Evolutionary conservation across 208 protist species (phyloP).

Genomic region (Crithidia mellificae): DNA sequence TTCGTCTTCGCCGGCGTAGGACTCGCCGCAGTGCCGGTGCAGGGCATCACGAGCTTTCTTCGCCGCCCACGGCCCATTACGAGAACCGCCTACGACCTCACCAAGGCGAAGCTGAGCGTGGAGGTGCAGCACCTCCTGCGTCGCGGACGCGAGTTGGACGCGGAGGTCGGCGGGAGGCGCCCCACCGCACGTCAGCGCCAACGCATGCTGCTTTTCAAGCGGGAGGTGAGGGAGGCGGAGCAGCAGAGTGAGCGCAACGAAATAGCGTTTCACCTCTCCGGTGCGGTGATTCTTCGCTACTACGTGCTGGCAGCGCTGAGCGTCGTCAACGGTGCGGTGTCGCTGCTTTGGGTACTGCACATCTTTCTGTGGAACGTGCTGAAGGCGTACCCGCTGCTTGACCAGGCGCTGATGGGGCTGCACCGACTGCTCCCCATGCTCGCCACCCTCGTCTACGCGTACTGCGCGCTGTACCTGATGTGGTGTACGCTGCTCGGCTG

Average conservation of each 20-base stretch:
- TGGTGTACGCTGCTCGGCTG: slow-evolving; percentile 88
- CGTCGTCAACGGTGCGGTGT: slow-evolving; percentile 50
- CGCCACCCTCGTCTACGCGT: slow-evolving; percentile 84
- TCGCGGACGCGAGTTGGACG: slow-evolving; percentile 59
- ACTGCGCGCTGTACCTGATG: slow-evolving; percentile 89
- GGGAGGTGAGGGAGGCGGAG: slow-evolving; percentile 80
- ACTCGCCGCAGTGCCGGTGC: slow-evolving; percentile 86
- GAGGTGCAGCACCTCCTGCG: slow-evolving; percentile 73
- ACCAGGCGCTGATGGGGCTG: slow-evolving; percentile 68
- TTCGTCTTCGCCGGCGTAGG: slow-evolving; percentile 93
- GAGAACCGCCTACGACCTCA: slow-evolving; percentile 68
- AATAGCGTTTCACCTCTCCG: slow-evolving; percentile 64
- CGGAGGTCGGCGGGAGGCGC: slow-evolving; percentile 30
- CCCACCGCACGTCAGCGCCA: slow-evolving; percentile 40
- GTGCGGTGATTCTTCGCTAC: slow-evolving; percentile 53
- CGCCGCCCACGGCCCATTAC: slow-evolving; percentile 76
- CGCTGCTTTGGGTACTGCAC: slow-evolving; percentile 87
- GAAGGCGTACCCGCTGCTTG: slow-evolving; percentile 70
- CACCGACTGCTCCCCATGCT: slow-evolving; percentile 81
- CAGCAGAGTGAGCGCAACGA: slow-evolving; percentile 70
- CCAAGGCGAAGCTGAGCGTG: slow-evolving; percentile 60
- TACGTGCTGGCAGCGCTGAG: slow-evolving; percentile 46
- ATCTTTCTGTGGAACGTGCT: slow-evolving; percentile 83
- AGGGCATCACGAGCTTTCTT: slow-evolving; percentile 72
- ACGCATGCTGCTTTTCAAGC: slow-evolving; percentile 67